Conservation (phyloP, 164 flowering plant genomes). For the Chimonanthus salicifolius region DNA sequence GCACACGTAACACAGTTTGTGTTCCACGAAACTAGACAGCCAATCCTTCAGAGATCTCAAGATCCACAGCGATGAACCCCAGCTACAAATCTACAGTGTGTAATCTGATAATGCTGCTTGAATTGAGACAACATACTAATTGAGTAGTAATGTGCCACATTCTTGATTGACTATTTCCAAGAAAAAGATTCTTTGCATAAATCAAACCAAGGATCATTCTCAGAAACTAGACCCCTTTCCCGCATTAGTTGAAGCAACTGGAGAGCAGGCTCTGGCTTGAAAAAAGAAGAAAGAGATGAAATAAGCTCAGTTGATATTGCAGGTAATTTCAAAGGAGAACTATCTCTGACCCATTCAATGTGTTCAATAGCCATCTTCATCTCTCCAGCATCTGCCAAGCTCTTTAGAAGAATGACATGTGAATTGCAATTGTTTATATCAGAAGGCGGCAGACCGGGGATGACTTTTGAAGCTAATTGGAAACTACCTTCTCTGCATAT, state of each 20-base stretch:
- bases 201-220: conserved; percentile 21
- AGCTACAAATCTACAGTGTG: not conserved
- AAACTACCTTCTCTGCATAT: too few relatives aligned
- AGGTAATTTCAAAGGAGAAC: conserved; percentile 34
- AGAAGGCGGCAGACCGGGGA: conserved; percentile 21
- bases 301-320: conserved; percentile 43
- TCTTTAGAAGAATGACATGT: conserved; percentile 55
- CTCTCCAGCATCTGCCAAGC: conserved; percentile 54
- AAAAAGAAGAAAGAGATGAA: conserved; percentile 47
- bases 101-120: not conserved
- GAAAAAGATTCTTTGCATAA: conserved; percentile 10
- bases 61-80: not conserved
- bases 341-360: conserved; percentile 36
- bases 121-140: not conserved
- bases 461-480: conserved; percentile 43
- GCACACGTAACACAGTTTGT: too few relatives aligned
- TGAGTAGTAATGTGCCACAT: not conserved
- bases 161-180: not conserved
- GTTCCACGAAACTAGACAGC: too few relatives aligned
- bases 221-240: conserved; percentile 15
- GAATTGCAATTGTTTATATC: conserved; percentile 26
- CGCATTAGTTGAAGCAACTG: conserved; percentile 35
- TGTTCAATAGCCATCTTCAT: conserved; percentile 48
- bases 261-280: conserved; percentile 35
- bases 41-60: not conserved